phyloP scores from a whole-genome alignment of 352 stramenopile genomes.

The Lagenidium giganteum region DNA sequence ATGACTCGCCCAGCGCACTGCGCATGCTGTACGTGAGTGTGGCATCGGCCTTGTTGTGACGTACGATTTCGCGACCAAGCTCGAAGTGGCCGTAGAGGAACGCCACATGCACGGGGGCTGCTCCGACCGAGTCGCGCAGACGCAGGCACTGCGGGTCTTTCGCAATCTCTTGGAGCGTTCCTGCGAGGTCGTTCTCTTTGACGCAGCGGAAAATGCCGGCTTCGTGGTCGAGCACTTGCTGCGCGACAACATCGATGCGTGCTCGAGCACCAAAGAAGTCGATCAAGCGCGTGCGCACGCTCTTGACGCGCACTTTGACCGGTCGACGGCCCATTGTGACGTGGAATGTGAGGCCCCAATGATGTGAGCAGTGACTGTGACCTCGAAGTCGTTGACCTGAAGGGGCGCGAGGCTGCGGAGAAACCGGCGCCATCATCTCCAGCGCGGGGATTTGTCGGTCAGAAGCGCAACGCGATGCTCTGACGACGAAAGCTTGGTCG shows the following conservation, averaged over 20 bases:
- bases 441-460: too few species aligned
- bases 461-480: too few species aligned
- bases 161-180: conserved; percentile 24
- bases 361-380: too few species aligned
- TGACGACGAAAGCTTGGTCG: too few species aligned
- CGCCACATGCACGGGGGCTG: conserved; percentile 40
- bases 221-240: conserved; percentile 52
- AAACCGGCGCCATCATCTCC: too few species aligned
- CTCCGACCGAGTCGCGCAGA: conserved; percentile 42
- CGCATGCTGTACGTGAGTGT: conserved; percentile 34
- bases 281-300: conserved; percentile 15
- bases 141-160: conserved; percentile 26
- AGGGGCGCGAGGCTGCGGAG: too few species aligned
- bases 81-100: conserved; percentile 60
- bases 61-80: conserved; percentile 39
- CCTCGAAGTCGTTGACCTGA: too few species aligned
- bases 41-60: conserved; percentile 18
- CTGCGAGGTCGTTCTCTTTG: conserved; percentile 30
- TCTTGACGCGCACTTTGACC: conserved; percentile 10
- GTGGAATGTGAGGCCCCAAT: too few species aligned
- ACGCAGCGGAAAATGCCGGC: conserved; percentile 51
- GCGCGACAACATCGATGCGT: conserved; percentile 50
- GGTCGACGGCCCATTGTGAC: conserved; percentile 16
- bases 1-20: conserved; percentile 19
- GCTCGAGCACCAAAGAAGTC: conserved; percentile 15